phyloP scores from a whole-genome alignment of 1,139 yeast species.

The Candida dubliniensis region DNA sequence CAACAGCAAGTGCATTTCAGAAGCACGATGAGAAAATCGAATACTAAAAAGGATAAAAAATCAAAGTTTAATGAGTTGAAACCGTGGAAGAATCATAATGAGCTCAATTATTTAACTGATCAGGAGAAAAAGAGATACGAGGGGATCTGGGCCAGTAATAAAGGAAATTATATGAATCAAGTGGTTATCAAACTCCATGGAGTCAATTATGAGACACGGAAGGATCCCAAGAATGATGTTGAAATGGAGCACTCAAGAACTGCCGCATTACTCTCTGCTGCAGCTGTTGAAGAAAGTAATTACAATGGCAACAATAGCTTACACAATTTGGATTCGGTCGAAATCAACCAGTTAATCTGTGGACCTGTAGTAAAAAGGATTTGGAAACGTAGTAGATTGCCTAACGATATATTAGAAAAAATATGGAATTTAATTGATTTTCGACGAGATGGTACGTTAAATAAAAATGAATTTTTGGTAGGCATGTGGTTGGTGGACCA shows the following conservation, averaged over 20 bases:
- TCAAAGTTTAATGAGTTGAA: constrained; percentile 77
- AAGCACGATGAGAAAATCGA: constrained; percentile 69
- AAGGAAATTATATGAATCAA: constrained; percentile 59
- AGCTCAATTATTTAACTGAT: constrained; percentile 59
- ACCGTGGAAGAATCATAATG: constrained; percentile 91
- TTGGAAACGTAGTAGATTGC: constrained; percentile 77
- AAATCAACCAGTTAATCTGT: constrained; percentile 47
- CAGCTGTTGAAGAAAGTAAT: constrained; percentile 16
- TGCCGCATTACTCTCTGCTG: constrained; percentile 35
- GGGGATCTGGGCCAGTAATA: constrained; percentile 90
- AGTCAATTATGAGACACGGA: constrained; percentile 19
- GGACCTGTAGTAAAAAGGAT: constrained; percentile 72
- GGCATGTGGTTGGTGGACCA: constrained; percentile 98
- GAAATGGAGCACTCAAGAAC: constrained; percentile 27
- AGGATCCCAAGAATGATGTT: constrained; percentile 18
- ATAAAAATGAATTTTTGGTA: constrained; percentile 78
- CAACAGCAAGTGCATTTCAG: constrained; percentile 45
- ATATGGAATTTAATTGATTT: constrained; percentile 84
- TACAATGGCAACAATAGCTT: constrained; percentile 29
- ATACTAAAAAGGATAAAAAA: constrained; percentile 40
- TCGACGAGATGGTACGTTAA: constrained; percentile 73
- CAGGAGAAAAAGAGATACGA: constrained; percentile 85
- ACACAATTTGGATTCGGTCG: constrained; percentile 35
- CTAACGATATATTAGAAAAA: constrained; percentile 58
- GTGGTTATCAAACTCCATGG: constrained; percentile 38